Base-by-base conservation (phyloP, 2,329 filamentous ascomycete species). In the Emericellopsis cladophorae region DNA sequence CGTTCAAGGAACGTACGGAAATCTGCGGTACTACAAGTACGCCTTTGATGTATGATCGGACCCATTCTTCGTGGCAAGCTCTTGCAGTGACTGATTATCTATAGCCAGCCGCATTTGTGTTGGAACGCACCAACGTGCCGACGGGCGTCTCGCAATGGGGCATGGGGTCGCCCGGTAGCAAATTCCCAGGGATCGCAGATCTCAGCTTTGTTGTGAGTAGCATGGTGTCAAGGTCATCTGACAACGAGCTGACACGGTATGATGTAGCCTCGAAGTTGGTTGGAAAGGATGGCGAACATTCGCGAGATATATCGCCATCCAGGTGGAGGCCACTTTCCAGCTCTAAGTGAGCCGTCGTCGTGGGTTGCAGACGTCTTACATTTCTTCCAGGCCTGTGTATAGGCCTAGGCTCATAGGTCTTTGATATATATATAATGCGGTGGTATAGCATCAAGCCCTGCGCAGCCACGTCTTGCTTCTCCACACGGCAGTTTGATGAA, bases 321-420 rank as follows among this genome's bases (percentile, higher is more conserved):
- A 4, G 22, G 14, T 9, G 42, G 42, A 11, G 42, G 42, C 34
- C 42, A 44, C 26, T 44, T 44, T 31, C 42, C 42, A 10, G 39
- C 42, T 7, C 22, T 39, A 23, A 44, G 39, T 26, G 11, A 35
- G 9, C 39, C 42, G 16, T 21, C 32, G 8, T 7, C 31, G n/a
- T 44, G 42, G 42, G 31, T 31, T n/a, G 15, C 32, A 7, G 42
- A 44, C 31, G 35, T 40, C 22, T 29, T 33, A 8, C 14, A 35
- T 21, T 44, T 44, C 40, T 44, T 44, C 31, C 16, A 33, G 31
- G 5, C 18, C 18, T 21, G 18, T 21, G 5, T 21, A 21, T 21
- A 21, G 5, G 18, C 5, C 18, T 21, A 21, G 18, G 18, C 18
- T 3, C 5, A 21, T 21, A 21, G 18, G 18, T 5, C 18, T 5